Base-by-base conservation (phyloP, 2,329 filamentous ascomycete species). In the Arthrobotrys sphaeroides region DNA sequence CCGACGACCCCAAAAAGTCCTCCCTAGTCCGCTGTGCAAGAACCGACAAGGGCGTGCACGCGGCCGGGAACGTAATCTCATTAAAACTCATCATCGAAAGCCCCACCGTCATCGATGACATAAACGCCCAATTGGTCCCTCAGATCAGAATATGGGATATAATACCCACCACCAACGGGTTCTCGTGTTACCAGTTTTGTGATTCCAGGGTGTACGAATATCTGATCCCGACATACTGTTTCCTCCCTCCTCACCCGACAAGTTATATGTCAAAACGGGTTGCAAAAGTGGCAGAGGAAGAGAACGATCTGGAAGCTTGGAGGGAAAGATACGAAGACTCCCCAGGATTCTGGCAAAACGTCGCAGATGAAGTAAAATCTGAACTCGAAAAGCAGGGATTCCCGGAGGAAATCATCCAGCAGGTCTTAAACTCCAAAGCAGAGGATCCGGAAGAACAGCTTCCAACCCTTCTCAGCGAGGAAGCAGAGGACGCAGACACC, bases 201-300 rank as follows among this genome's bases (percentile, higher is more conserved):
- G 95, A 99, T 83, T 97, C 93, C 24, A 87, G 95, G 79, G 96
- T 94, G 86, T 99, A 99, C 83, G 95, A 99, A 84, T 99, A 99
- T 81, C 85, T 99, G 61, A 92, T 99, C 82, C 95, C 95, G 1
- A 95, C 91, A 43, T 93, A 98, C 83, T 93, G 91, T 68, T 91
- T 99, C 79, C 84, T 99, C 31, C 95, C 95, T 18, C 95, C 95
- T 0, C 94, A 98, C 81, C 94, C 94, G 0, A 90, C 90, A 77
- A 96, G 92, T 76, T 97, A 88, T 81, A 83, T 99, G 36, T 94
- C 92, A 6, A 91, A 90, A 83, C 92, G 93, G 81, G 84, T 96
- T n/a, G 87, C 88, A n/a, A 89, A 94, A 79, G 85, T 89, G 62
- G 92, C 92, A 0, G 89, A 91, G 81, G 88, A 92, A 81, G 88